Percentiles rank a stretch among this genome's conserved stretches.
These are phyloP conservation scores for Penicillium sp. DNA, from an alignment of 2,329 filamentous ascomycete species.

Conservation along the genomic window DNA sequence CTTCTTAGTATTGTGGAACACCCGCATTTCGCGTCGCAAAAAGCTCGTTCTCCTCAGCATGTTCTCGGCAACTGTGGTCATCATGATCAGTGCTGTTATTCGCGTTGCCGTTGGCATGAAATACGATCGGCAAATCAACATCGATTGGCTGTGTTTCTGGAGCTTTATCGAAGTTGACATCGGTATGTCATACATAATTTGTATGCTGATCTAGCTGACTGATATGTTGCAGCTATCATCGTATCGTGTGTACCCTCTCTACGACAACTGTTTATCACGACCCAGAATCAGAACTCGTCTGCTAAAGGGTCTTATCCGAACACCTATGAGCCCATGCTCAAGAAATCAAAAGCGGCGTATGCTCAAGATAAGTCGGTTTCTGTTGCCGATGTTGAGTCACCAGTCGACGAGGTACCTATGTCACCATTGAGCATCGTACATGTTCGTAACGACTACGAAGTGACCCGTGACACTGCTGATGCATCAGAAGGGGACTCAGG, in stretches of 20 bases:
- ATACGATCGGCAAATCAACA: conserved; percentile 13
- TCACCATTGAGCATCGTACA: conserved; percentile 7
- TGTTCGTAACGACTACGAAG: conserved; percentile 9
- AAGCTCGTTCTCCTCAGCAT: conserved; percentile 17
- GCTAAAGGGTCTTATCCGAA: background rate
- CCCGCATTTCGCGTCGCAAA: conserved; percentile 11
- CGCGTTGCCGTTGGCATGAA: conserved; percentile 14
- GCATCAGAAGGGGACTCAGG: background rate
- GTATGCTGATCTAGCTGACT: background rate
- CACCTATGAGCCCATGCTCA: background rate
- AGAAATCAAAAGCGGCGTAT: background rate
- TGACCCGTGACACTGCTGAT: background rate
- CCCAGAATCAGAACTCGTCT: conserved; percentile 6
- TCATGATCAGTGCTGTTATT: conserved; percentile 19
- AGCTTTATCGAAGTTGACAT: conserved; percentile 20
- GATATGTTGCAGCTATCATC: conserved; percentile 9
- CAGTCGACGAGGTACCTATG: background rate
- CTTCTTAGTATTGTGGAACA: conserved; percentile 18
- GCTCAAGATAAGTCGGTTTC: background rate
- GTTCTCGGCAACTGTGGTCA: conserved; percentile 18
- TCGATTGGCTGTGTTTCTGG: conserved; percentile 23
- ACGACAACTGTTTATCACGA: conserved; percentile 16
- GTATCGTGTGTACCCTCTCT: conserved; percentile 19
- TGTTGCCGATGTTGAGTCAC: background rate
- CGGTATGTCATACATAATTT: background rate